Conservation (phyloP, 2,329 filamentous ascomycete genomes). For the Pseudogymnoascus verrucosus region DNA sequence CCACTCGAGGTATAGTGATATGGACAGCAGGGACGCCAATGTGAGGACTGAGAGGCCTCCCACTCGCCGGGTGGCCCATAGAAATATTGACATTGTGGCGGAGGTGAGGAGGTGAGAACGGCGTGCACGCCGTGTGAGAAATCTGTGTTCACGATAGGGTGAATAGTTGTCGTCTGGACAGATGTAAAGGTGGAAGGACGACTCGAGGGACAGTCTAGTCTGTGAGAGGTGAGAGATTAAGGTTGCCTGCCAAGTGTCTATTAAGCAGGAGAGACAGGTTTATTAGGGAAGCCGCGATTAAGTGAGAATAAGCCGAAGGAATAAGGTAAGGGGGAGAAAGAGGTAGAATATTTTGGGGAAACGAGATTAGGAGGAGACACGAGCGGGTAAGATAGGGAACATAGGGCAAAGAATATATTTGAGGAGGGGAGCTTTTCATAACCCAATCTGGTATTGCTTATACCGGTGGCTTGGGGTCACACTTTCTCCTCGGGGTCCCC, state of each 20-base stretch:
- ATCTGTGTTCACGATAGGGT: background rate
- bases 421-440: background rate
- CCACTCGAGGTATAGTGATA: background rate
- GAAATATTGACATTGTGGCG: slow-evolving; percentile 5
- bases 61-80: slow-evolving; percentile 2
- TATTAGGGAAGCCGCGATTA: background rate
- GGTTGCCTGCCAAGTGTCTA: background rate
- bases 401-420: background rate
- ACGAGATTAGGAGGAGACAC: background rate
- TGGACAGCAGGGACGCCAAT: background rate
- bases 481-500: background rate
- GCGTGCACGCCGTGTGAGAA: background rate
- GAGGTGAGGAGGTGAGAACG: background rate
- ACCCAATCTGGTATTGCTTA: background rate
- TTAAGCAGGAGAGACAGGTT: background rate
- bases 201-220: background rate
- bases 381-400: background rate
- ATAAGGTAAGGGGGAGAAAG: background rate
- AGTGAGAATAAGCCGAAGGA: background rate
- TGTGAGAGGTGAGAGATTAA: background rate
- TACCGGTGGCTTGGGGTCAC: background rate
- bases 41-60: slow-evolving; percentile 5
- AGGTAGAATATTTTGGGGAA: background rate
- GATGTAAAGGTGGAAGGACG: background rate
- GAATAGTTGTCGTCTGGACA: background rate